A percentile compares a stretch with the other conserved stretches of the same genome.
Evolutionary conservation across 2,329 filamentous ascomycete genomes (phyloP).

Genomic region (Purpureocillium takamizusanense): DNA sequence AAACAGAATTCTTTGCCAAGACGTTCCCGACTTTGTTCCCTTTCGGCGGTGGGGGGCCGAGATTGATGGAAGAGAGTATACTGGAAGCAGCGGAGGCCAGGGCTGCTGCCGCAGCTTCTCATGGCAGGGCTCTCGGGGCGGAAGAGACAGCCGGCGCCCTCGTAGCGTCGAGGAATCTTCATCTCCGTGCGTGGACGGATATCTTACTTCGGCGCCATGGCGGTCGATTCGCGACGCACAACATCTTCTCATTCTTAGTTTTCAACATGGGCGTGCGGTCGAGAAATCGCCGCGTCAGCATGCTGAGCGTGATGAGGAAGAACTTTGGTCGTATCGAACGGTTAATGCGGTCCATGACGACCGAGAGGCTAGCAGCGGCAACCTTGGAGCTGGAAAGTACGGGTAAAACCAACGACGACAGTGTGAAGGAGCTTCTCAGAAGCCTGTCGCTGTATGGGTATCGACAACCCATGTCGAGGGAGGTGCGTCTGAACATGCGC

Average conservation of each 20-base stretch:
- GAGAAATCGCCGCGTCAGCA: slow-evolving; percentile 2
- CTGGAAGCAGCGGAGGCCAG: background rate
- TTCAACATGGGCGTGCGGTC: slow-evolving; percentile 7
- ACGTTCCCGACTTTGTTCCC: slow-evolving; percentile 8
- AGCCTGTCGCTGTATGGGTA: background rate
- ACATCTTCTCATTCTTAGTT: slow-evolving; percentile 7
- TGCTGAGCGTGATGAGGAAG: slow-evolving; percentile 1
- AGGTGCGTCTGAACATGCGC: background rate
- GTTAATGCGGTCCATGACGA: background rate
- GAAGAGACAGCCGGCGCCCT: background rate
- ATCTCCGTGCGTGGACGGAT: background rate
- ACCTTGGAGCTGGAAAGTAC: background rate
- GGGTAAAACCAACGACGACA: background rate
- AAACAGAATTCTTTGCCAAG: slow-evolving; percentile 6
- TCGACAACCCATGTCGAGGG: background rate
- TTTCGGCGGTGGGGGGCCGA: slow-evolving; percentile 6
- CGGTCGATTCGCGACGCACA: slow-evolving; percentile 6
- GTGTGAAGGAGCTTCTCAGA: background rate
- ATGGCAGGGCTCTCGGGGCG: too few relatives aligned
- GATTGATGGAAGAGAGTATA: slow-evolving; percentile 1
- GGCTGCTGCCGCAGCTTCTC: too few relatives aligned
- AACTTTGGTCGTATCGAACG: background rate
- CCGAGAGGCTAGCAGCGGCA: background rate
- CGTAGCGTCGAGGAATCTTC: background rate
- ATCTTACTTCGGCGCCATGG: slow-evolving; percentile 11